Conservation (phyloP, 257 asterid species). For the Scutellaria minor region DNA sequence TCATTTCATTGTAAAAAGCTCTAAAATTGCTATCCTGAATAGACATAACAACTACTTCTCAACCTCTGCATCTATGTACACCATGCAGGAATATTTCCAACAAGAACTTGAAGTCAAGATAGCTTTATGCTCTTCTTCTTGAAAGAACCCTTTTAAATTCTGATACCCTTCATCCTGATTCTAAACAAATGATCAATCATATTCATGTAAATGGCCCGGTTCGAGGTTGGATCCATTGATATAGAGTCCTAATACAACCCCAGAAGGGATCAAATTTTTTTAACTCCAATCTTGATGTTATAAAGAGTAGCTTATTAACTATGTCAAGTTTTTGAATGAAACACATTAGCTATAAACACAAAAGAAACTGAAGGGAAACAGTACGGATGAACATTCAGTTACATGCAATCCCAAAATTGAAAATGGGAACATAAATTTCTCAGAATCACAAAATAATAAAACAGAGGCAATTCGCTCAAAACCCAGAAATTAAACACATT, state of each 20-base stretch:
- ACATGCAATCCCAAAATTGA: slow-evolving; percentile 22
- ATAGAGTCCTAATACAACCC: too few relatives aligned
- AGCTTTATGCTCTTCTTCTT: background rate
- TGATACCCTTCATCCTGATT: slow-evolving; percentile 20
- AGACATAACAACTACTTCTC: background rate
- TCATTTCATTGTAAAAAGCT: background rate
- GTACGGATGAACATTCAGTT: slow-evolving; percentile 30
- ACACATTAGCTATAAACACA: slow-evolving; percentile 15
- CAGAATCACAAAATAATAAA: slow-evolving; percentile 10
- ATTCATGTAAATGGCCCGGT: slow-evolving; percentile 3
- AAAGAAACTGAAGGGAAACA: slow-evolving; percentile 19
- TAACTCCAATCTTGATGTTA: background rate
- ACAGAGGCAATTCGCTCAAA: slow-evolving; percentile 33
- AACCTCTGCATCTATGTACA: background rate
- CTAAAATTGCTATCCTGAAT: slow-evolving; percentile 10
- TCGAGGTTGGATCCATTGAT: too few relatives aligned
- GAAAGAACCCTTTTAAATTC: background rate
- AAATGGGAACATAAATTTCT: slow-evolving; percentile 1
- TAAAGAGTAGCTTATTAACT: slow-evolving; percentile 13
- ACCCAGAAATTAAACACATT: slow-evolving; percentile 26
- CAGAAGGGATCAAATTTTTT: background rate
- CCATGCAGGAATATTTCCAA: background rate
- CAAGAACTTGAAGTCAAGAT: background rate
- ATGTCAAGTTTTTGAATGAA: background rate
- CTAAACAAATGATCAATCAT: slow-evolving; percentile 10